A percentile compares a stretch with the other conserved stretches of the same genome.
Evolutionary conservation across 2,329 filamentous ascomycete species (phyloP).

Genomic region (Aspergillus latus): DNA sequence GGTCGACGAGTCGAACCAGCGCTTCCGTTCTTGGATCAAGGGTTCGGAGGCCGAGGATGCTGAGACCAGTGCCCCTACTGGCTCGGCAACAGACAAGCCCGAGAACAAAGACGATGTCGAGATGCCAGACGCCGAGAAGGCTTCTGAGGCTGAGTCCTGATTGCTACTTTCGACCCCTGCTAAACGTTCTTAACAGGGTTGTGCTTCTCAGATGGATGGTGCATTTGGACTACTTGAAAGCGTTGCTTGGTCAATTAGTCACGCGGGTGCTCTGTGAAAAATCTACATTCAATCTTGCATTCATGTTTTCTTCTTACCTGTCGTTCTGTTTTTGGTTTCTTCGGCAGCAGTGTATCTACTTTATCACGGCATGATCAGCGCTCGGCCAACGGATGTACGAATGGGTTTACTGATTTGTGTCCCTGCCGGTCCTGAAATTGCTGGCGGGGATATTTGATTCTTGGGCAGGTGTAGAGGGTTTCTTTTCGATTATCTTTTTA

Average conservation of each 20-base stretch:
- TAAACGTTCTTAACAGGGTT: background rate
- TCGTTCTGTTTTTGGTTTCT: slow-evolving; percentile 15
- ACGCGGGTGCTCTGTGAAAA: slow-evolving; percentile 10
- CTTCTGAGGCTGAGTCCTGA: slow-evolving; percentile 21
- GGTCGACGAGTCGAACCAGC: slow-evolving; percentile 49
- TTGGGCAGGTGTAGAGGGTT: slow-evolving; percentile 16
- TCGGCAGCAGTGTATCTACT: slow-evolving; percentile 14
- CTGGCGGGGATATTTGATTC: slow-evolving; percentile 1
- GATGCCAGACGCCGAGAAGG: slow-evolving; percentile 37
- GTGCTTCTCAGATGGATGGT: background rate
- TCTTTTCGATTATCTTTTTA: background rate
- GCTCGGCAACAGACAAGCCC: slow-evolving; percentile 19
- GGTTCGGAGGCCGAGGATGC: slow-evolving; percentile 29
- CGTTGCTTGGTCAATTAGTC: slow-evolving; percentile 8
- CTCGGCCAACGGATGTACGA: slow-evolving; percentile 22
- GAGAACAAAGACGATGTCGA: slow-evolving; percentile 32
- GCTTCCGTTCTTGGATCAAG: slow-evolving; percentile 50
- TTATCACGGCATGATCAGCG: slow-evolving; percentile 18
- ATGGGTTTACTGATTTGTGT: slow-evolving; percentile 18
- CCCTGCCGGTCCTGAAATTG: background rate
- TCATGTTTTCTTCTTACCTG: slow-evolving; percentile 11
- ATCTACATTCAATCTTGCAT: slow-evolving; percentile 5
- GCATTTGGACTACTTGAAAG: slow-evolving; percentile 10
- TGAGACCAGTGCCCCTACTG: slow-evolving; percentile 18
- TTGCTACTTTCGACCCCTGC: background rate